These are phyloP conservation scores for Tetragonia tetragonoides DNA, from an alignment of 148 eudicot species.

Conservation along the genomic window DNA sequence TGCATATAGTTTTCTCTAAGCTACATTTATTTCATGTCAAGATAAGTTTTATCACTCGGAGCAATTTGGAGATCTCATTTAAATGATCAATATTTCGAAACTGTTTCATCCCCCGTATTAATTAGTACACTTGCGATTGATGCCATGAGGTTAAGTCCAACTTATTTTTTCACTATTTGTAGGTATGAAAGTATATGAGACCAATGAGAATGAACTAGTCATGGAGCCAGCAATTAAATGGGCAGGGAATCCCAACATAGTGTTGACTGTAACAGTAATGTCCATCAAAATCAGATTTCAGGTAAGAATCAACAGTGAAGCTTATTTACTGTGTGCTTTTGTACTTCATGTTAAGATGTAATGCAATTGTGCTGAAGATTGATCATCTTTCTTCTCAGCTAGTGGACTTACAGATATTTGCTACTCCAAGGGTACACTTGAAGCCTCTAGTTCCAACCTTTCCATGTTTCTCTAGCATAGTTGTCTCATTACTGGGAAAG, in stretches of 20 bases:
- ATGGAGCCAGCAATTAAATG: slow-evolving; percentile 86
- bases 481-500: slow-evolving; percentile 76
- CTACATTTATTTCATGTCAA: neutral
- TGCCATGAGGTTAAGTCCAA: neutral
- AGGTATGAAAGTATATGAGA: slow-evolving; percentile 83
- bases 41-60: neutral
- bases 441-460: slow-evolving; percentile 81
- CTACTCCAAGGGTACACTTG: slow-evolving; percentile 66
- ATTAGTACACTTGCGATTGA: neutral
- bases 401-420: slow-evolving; percentile 78
- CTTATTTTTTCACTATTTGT: slow-evolving; percentile 4
- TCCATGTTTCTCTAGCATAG: slow-evolving; percentile 73
- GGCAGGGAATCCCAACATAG: slow-evolving; percentile 88
- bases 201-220: slow-evolving; percentile 75
- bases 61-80: neutral
- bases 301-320: slow-evolving; percentile 33
- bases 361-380: slow-evolving; percentile 18
- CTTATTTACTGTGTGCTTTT: neutral
- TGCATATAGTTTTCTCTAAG: neutral
- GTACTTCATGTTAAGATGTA: slow-evolving; percentile 6
- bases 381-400: slow-evolving; percentile 46
- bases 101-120: neutral
- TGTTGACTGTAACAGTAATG: slow-evolving; percentile 48
- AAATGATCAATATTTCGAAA: neutral
- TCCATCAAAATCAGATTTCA: slow-evolving; percentile 59